These are phyloP conservation scores for Backusella macrospora DNA, from an alignment of 192 early-diverging fungal genomes.

Conservation along the genomic window DNA sequence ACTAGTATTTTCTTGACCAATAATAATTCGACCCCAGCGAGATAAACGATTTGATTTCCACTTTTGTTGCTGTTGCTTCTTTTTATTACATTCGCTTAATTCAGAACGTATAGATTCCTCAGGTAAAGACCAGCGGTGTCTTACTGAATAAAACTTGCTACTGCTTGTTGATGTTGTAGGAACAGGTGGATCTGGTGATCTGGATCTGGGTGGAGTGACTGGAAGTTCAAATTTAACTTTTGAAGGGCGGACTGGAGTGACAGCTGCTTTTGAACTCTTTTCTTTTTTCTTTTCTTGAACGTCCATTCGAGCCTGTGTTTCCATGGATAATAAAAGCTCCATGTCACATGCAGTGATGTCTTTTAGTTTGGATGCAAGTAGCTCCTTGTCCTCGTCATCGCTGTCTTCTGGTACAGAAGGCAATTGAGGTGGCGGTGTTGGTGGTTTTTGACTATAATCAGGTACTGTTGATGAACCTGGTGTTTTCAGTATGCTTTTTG, in stretches of 20 bases:
- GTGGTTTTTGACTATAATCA: not conserved
- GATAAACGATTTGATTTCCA: constrained; percentile 4
- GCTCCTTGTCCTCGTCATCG: not conserved
- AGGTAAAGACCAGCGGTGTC: constrained; percentile 9
- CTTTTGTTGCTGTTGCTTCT: not conserved
- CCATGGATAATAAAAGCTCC: constrained; percentile 32
- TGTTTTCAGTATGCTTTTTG: not conserved
- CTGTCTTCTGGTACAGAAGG: not conserved
- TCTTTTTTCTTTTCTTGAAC: constrained; percentile 21
- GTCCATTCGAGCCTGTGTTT: constrained; percentile 37
- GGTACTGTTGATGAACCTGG: not conserved
- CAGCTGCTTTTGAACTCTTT: constrained; percentile 18
- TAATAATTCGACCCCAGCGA: constrained; percentile 30
- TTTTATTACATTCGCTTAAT: not conserved
- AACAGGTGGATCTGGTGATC: constrained; percentile 17
- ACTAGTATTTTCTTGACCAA: constrained; percentile 4
- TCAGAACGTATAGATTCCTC: constrained; percentile 13
- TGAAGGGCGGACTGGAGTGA: constrained; percentile 23
- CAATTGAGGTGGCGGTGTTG: not conserved
- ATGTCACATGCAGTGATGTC: constrained; percentile 24
- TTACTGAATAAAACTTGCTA: not conserved
- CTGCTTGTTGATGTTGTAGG: no score
- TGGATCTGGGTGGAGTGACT: constrained; percentile 28
- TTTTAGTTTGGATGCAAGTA: constrained; percentile 24
- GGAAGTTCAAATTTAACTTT: constrained; percentile 37